phyloP scores from a whole-genome alignment of 441 rosid species.

The Raphanus hybrid region DNA sequence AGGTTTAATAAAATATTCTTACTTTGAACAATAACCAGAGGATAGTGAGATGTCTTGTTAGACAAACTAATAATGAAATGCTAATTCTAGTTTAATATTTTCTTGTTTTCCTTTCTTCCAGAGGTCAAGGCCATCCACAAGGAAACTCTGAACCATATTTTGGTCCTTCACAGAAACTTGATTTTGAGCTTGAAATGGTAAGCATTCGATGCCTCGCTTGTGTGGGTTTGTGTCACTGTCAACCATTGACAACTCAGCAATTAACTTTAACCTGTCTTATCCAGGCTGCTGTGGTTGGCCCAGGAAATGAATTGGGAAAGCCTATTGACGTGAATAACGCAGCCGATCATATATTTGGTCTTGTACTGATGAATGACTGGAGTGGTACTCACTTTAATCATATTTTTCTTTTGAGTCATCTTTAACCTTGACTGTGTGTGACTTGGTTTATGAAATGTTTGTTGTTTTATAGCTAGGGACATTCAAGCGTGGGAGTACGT shows the following conservation, averaged over 20 bases:
- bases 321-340: conserved; percentile 82
- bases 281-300: conserved; percentile 95
- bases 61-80: background rate
- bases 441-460: conserved; percentile 24
- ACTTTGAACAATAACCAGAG: background rate
- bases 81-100: conserved; percentile 2
- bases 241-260: background rate
- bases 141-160: conserved; percentile 75
- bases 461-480: conserved; percentile 75
- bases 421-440: conserved; percentile 10
- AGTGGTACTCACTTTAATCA: conserved; percentile 62
- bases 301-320: conserved; percentile 89
- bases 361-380: conserved; percentile 96
- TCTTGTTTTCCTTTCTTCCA: conserved; percentile 43
- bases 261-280: background rate
- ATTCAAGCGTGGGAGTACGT: conserved; percentile 99
- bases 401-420: background rate
- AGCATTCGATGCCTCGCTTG: conserved; percentile 16
- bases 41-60: background rate
- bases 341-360: conserved; percentile 87
- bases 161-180: conserved; percentile 90
- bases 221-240: too few relatives aligned
- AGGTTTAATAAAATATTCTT: background rate
- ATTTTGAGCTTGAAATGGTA: conserved; percentile 98
- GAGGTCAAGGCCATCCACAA: conserved; percentile 88